Percentiles rank a stretch among this genome's conserved stretches.
phyloP scores from a whole-genome alignment of 148 eudicot genomes.

The Mesembryanthemum crystallinum region DNA sequence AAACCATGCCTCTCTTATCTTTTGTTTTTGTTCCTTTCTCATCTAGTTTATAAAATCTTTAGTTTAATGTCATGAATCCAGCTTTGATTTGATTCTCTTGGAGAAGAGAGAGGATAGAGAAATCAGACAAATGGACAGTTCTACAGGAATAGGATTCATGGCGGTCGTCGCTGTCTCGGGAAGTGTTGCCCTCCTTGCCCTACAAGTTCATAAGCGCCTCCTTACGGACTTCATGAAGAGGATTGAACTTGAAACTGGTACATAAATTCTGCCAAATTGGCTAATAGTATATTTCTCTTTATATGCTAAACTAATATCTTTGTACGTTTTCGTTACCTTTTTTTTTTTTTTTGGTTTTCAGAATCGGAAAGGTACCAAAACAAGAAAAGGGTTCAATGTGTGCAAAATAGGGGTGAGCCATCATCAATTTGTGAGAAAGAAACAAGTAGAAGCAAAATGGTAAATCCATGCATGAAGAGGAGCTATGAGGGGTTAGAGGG shows the following conservation, averaged over 20 bases:
- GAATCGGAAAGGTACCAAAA: constrained; percentile 29
- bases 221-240: constrained; percentile 74
- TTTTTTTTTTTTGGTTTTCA: background rate
- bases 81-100: constrained; percentile 1
- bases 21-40: constrained; percentile 8
- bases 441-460: background rate
- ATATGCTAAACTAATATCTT: no score
- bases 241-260: constrained; percentile 67
- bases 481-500: constrained; percentile 27
- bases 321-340: no score
- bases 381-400: constrained; percentile 52
- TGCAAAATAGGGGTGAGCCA: constrained; percentile 23
- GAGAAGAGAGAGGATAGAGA: constrained; percentile 4
- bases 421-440: constrained; percentile 1
- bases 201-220: constrained; percentile 61
- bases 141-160: constrained; percentile 53
- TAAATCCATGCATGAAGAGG: constrained; percentile 18
- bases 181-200: constrained; percentile 62
- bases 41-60: background rate
- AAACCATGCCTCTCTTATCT: constrained; percentile 6
- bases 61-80: background rate
- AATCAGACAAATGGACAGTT: constrained; percentile 44
- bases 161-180: constrained; percentile 80
- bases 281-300: no score
- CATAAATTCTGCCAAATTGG: background rate